Base-by-base conservation (phyloP, 2,329 filamentous ascomycete species). In the Aspergillus bombycis region DNA sequence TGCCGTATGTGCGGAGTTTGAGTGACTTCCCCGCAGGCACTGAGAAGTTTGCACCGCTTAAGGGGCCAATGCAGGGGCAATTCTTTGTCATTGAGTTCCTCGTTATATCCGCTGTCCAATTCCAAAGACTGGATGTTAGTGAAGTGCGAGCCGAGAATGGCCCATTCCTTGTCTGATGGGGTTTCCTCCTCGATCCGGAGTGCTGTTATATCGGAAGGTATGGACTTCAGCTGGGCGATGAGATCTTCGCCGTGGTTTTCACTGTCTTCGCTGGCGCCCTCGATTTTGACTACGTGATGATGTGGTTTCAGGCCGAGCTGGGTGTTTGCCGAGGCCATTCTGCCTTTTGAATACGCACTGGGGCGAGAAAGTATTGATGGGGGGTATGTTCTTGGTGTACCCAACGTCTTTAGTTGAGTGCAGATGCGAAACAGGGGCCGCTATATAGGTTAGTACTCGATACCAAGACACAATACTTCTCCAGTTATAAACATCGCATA, bases 21-120 rank as follows among this genome's bases (percentile, higher is more conserved):
- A 19, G 68, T 43, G 7, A 70, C 41, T 21, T 70, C 65, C 10
- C 61, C 67, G n/a, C 63, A 65, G 3, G 68, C 67, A 7, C 46
- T 57, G 21, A 45, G 57, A 3, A 73, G 12, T 12, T 60, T 3
- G 23, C 72, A 62, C 21, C 66, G 64, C 26, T 69, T 61, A 11
- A 72, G 41, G 1, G 67, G 69, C 72, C 73, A 74, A 43, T 74
- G 71, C 16, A 62, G 26, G 19, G 72, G 72, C 14, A 74, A 64
- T 3, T 67, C 58, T 19, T 54, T 60, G 16, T 75, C 71, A 26
- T 70, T 73, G 8, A 73, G 57, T 0, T 68, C 45, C 59, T 74
- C 72, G 16, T 71, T 60, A 32, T 55, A 71, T 1, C 71, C 72
- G 6, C 57, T 65, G 3, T 66, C 38, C 7, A 72, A 43, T 36